Base-by-base conservation (phyloP, 768 basidiomycete genomes). In the Myochromella boudieri region DNA sequence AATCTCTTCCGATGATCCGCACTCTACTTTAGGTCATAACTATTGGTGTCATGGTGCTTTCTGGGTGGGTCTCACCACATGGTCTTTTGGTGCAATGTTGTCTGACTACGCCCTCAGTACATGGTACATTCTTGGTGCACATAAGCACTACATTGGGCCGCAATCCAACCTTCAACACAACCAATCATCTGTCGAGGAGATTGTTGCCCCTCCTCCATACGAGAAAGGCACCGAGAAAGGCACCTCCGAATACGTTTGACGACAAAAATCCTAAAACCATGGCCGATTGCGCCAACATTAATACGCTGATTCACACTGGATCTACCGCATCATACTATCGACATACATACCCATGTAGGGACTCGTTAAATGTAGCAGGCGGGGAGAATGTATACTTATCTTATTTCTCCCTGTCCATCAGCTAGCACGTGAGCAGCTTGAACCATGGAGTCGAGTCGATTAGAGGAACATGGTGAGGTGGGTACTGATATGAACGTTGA, bases 91-190 rank as follows among this genome's bases (percentile, higher is more conserved):
- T 37, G 28, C 34, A 20, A 20, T 9, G 25, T 27, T 21, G 34
- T 26, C 28, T 59, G 26, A 51, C 32, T 4, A 27, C 27, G 4
- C 18, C 12, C 39, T 36, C 49, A 74, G 78, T 28, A 42, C 67
- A 3, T 84, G 81, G 81, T 84, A 82, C 61, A 51, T 76, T 46
- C 45, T 72, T 18, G 67, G 73, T 24, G 82, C 78, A 18, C 76
- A 75, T 48, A 72, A 67, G 42, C 76, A 82, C 52, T 84, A 82
- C 54, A 68, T 68, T 29, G 82, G 82, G n/a, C 81, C 82, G 15
- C 70, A 72, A 52, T 77, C 80, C 42, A 78, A 80, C 60, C 52
- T 81, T 41, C 64, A 67, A 38, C 66, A 68, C 28, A 49, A 55
- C 17, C 34, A 11, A n/a, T 34, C 3, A n/a, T 26, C 27, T 26